These are phyloP conservation scores for Auricularia sp. DNA, from an alignment of 768 basidiomycete genomes.

Conservation along the genomic window DNA sequence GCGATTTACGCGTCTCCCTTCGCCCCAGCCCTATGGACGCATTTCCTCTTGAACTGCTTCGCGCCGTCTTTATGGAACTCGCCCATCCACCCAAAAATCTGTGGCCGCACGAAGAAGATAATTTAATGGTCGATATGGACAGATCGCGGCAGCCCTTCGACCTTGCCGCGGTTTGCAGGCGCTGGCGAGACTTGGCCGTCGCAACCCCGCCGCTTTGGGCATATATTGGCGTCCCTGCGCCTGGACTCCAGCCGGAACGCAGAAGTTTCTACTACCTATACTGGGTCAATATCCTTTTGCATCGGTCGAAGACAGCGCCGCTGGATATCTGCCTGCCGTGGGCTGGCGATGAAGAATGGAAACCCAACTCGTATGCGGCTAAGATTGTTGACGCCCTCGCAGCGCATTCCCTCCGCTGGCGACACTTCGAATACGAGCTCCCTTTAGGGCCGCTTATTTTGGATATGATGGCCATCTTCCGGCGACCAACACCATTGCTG, in stretches of 20 bases:
- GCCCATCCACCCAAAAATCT: background rate
- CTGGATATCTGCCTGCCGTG: background rate
- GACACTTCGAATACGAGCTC: background rate
- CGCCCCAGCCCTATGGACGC: background rate
- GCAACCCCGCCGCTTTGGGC: background rate
- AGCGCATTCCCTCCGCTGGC: background rate
- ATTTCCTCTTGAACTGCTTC: background rate
- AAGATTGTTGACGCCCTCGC: background rate
- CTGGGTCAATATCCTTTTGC: background rate
- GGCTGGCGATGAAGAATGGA: background rate
- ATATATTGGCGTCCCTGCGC: background rate
- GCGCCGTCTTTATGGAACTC: background rate
- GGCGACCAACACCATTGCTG: background rate
- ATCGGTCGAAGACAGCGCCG: background rate
- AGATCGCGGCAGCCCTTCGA: background rate
- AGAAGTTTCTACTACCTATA: background rate
- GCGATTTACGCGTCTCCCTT: background rate
- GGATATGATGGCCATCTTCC: background rate
- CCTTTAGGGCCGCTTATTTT: background rate
- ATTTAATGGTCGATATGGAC: background rate
- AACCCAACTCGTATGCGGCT: background rate
- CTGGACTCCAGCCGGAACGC: background rate
- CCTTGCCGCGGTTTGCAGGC: background rate
- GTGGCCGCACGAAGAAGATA: background rate
- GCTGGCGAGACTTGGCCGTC: background rate